These are phyloP conservation scores for Saturnispora serradocipensis DNA, from an alignment of 805 yeast species.

Conservation along the genomic window DNA sequence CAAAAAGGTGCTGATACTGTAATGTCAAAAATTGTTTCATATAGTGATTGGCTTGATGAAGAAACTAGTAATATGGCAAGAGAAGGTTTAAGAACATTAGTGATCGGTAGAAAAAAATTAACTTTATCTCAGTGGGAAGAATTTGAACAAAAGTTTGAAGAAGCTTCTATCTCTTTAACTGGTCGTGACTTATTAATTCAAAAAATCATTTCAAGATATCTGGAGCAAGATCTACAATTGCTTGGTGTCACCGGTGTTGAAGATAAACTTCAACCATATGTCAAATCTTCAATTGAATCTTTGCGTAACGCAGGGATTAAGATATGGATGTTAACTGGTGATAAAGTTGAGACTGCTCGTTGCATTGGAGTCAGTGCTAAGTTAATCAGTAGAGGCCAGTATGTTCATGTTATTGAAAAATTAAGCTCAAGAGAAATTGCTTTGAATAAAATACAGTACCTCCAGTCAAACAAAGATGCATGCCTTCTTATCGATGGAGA, in stretches of 20 bases:
- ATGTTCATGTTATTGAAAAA: slow-evolving; percentile 77
- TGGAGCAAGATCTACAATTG: slow-evolving; percentile 78
- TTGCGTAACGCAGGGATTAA: slow-evolving; percentile 93
- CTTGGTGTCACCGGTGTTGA: slow-evolving; percentile 96
- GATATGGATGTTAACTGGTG: slow-evolving; percentile 99
- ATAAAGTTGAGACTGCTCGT: slow-evolving; percentile 95
- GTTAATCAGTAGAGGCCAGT: slow-evolving; percentile 87
- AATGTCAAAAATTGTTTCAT: slow-evolving; percentile 73
- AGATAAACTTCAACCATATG: slow-evolving; percentile 85
- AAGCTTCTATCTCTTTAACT: slow-evolving; percentile 70
- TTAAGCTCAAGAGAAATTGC: slow-evolving; percentile 46
- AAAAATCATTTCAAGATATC: slow-evolving; percentile 50
- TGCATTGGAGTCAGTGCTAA: slow-evolving; percentile 97
- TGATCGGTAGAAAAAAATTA: slow-evolving; percentile 78
- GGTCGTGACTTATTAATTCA: slow-evolving; percentile 74
- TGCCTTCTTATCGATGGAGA: slow-evolving; percentile 92
- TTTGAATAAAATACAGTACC: slow-evolving; percentile 61
- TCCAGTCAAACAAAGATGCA: slow-evolving; percentile 52
- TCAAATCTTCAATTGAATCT: slow-evolving; percentile 84
- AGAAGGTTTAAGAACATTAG: slow-evolving; percentile 93
- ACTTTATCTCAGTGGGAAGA: slow-evolving; percentile 44
- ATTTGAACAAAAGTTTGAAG: slow-evolving; percentile 54
- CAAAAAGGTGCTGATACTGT: slow-evolving; percentile 97
- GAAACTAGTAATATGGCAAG: slow-evolving; percentile 97
- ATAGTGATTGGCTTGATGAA: slow-evolving; percentile 94